These are phyloP conservation scores for Neotropicomus parvogracilis DNA, from an alignment of 1,284 basidiomycete species.

Conservation along the genomic window DNA sequence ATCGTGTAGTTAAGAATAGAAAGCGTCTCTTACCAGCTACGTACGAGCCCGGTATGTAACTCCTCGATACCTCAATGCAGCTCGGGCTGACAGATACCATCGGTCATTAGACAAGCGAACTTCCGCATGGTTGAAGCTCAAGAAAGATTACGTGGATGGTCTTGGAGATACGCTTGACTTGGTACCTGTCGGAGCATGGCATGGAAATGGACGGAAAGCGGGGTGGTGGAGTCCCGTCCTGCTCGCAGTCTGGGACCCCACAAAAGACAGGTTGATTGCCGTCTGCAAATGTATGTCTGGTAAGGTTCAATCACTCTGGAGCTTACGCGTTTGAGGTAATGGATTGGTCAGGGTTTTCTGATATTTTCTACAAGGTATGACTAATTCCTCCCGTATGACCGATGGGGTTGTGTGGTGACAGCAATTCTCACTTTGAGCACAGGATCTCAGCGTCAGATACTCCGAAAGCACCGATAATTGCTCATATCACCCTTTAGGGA, in stretches of 20 bases:
- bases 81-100: not conserved
- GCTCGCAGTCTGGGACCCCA: constrained; percentile 76
- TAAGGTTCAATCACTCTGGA: constrained; percentile 30
- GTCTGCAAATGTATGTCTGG: constrained; percentile 88
- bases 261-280: constrained; percentile 67
- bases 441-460: constrained; percentile 64
- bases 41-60: constrained; percentile 73
- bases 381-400: not conserved
- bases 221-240: constrained; percentile 93
- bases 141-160: constrained; percentile 73
- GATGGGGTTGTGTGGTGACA: not conserved
- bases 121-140: constrained; percentile 80
- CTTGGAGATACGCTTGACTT: constrained; percentile 63
- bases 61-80: not conserved
- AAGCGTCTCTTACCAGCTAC: constrained; percentile 80
- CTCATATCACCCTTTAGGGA: constrained; percentile 56
- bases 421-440: constrained; percentile 11
- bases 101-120: constrained; percentile 61
- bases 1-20: constrained; percentile 39
- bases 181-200: constrained; percentile 84
- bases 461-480: constrained; percentile 64
- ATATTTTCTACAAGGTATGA: constrained; percentile 76
- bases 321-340: constrained; percentile 1
- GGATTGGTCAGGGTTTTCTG: constrained; percentile 70
- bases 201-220: constrained; percentile 90